Base-by-base conservation (phyloP, 1,139 yeast genomes). In the Cylindricascospora bacillispora region DNA sequence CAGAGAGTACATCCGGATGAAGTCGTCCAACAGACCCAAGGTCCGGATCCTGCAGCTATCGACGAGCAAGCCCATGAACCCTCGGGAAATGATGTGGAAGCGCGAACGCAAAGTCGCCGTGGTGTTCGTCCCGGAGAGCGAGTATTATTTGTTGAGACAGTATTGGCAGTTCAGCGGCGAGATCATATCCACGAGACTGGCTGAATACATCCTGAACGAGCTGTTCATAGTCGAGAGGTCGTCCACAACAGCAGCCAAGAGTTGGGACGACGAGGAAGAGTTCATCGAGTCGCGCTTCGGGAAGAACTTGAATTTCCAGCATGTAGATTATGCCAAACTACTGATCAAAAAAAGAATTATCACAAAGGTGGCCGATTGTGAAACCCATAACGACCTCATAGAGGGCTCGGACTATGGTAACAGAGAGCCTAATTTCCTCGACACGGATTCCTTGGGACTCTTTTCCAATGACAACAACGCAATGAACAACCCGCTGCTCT, bases 131-230 rank as follows among this genome's bases (percentile, higher is more conserved):
- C 60, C 64, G 2, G 49, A 57, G 2, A 70, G 68, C 30, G 47
- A 40, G 24, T 73, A 62, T 40, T 55, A 70, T 1, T 52, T 79
- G 4, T 89, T 92, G 20, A 85, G 83, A 51, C 73, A 73, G 44
- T 89, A 81, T 57, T 89, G 98, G 98, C 95, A 86, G 52, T 95
- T 86, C 47, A 65, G 93, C 1, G 98, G 98, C 19, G 97, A 89
- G 54, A 95, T 95, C 9, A 70, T 89, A 25, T 81, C 95, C 13
- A 81, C 94, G 7, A 62, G 97, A 45, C 61, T 77, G 56, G 95
- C 86, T 1, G 95, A 86, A 52, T 89, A 82, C 47, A 72, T 81
- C 25, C 56, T 79, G 35, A 71, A 70, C 36, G 81, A 73, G 43
- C 59, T 80, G 25, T 48, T 56, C 14, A 52, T 55, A 25, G 49